These are phyloP conservation scores for Ganoderma resinaceum DNA, from an alignment of 1,284 basidiomycete genomes.

Conservation along the genomic window DNA sequence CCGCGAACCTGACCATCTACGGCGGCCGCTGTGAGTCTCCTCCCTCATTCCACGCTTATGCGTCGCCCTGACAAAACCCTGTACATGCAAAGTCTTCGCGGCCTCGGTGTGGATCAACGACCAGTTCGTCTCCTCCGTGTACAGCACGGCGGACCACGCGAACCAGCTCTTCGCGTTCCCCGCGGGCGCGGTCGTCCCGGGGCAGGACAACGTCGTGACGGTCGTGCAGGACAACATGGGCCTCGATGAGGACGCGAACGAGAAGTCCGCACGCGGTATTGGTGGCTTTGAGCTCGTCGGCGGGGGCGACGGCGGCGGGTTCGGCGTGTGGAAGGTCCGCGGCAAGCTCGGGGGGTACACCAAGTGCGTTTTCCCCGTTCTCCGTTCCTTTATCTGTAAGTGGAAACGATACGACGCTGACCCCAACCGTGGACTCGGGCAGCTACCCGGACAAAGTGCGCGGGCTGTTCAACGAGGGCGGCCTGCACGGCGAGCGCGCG, in stretches of 20 bases:
- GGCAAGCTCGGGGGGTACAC: constrained; percentile 83
- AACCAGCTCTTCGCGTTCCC: constrained; percentile 74
- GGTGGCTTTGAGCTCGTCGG: constrained; percentile 71
- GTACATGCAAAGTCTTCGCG: constrained; percentile 64
- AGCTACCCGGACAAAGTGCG: constrained; percentile 76
- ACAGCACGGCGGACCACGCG: constrained; percentile 68
- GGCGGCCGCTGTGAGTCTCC: constrained; percentile 70
- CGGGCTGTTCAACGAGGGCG: constrained; percentile 81
- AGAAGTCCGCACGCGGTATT: constrained; percentile 78
- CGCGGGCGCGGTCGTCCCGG: constrained; percentile 51
- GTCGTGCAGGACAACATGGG: constrained; percentile 87
- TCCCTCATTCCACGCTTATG: too few relatives aligned
- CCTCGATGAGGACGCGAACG: constrained; percentile 59
- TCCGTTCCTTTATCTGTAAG: too few relatives aligned
- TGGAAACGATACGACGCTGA: too few relatives aligned
- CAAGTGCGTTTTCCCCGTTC: constrained; percentile 47
- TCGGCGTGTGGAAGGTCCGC: constrained; percentile 75
- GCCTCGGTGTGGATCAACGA: constrained; percentile 83
- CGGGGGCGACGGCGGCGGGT: constrained; percentile 60
- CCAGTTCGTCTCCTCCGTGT: constrained; percentile 73
- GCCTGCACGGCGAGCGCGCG: constrained; percentile 76
- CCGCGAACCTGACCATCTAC: constrained; percentile 78
- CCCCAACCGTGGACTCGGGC: neutral
- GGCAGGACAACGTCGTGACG: constrained; percentile 76
- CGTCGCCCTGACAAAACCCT: neutral